phyloP scores from a whole-genome alignment of 164 flowering plant species.

The Aristolochia contorta region DNA sequence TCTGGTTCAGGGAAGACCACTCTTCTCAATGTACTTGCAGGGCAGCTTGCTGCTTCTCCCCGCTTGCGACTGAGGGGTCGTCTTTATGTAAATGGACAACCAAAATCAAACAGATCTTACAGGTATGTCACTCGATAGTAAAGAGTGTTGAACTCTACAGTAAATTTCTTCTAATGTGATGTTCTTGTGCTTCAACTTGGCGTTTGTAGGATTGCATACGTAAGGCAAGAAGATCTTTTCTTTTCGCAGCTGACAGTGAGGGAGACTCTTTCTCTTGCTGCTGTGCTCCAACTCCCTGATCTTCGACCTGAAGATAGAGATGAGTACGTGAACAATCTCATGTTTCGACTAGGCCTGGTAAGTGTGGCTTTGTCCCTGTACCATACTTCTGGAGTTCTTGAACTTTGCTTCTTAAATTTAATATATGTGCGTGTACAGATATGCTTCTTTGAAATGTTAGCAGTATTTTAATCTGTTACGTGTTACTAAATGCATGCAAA shows the following conservation, averaged over 20 bases:
- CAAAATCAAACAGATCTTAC: conserved; percentile 34
- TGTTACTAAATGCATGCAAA: no score
- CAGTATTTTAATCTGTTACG: no score
- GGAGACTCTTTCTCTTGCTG: conserved; percentile 87
- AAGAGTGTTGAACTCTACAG: no score
- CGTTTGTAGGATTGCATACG: conserved; percentile 64
- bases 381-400: no score
- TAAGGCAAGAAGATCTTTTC: conserved; percentile 93
- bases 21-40: conserved; percentile 81
- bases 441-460: no score
- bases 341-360: conserved; percentile 86
- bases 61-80: conserved; percentile 66
- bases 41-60: conserved; percentile 69
- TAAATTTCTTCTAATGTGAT: no score
- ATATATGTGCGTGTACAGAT: no score
- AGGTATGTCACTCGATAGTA: conserved; percentile 29
- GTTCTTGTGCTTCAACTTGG: no score
- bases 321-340: conserved; percentile 66
- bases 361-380: conserved; percentile 9
- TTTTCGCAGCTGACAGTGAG: conserved; percentile 94
- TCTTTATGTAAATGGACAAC: conserved; percentile 69
- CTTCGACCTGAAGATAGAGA: conserved; percentile 60
- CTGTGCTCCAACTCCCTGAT: conserved; percentile 79
- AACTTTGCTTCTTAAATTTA: no score
- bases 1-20: conserved; percentile 99